Conservation (phyloP, 805 yeast species). For the Scheffersomyces ergatensis region DNA sequence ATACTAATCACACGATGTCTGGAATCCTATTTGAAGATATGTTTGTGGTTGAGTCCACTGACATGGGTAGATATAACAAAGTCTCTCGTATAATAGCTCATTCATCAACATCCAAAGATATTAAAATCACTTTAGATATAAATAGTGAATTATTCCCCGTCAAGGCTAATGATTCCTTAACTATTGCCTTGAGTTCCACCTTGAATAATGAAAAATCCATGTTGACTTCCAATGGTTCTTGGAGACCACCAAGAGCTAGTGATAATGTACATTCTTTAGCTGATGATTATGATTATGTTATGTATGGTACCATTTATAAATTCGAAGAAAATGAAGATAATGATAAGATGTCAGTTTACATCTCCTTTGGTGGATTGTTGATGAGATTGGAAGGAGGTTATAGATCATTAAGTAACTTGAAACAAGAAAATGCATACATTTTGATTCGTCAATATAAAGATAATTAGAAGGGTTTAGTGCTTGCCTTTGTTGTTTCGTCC, state of each 20-base stretch:
- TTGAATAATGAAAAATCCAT: conserved; percentile 48
- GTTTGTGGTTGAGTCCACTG: conserved; percentile 80
- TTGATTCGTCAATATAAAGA: conserved; percentile 72
- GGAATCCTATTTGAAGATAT: conserved; percentile 88
- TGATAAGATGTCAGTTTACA: conserved; percentile 79
- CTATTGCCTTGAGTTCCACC: conserved; percentile 82
- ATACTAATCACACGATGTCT: conserved; percentile 27
- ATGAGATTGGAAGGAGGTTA: conserved; percentile 94
- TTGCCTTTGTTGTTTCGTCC: too few relatives aligned
- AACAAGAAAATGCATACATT: conserved; percentile 91
- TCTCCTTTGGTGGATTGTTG: conserved; percentile 93
- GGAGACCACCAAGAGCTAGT: conserved; percentile 82
- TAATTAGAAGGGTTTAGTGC: too few relatives aligned
- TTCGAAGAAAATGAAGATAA: conserved; percentile 78
- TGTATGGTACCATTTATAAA: conserved; percentile 97
- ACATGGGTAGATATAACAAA: conserved; percentile 86
- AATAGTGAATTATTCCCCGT: conserved; percentile 93
- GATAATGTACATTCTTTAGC: conserved; percentile 71
- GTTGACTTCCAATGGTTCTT: conserved; percentile 57
- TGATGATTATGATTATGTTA: conserved; percentile 96
- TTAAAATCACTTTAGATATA: conserved; percentile 82
- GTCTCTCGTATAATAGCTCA: conserved; percentile 86
- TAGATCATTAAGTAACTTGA: conserved; percentile 80
- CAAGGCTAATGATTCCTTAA: conserved; percentile 67
- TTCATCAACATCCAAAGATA: conserved; percentile 77